Evolutionary conservation across 257 asterid genomes (phyloP).

Genomic region (Forsythia suspensa): DNA sequence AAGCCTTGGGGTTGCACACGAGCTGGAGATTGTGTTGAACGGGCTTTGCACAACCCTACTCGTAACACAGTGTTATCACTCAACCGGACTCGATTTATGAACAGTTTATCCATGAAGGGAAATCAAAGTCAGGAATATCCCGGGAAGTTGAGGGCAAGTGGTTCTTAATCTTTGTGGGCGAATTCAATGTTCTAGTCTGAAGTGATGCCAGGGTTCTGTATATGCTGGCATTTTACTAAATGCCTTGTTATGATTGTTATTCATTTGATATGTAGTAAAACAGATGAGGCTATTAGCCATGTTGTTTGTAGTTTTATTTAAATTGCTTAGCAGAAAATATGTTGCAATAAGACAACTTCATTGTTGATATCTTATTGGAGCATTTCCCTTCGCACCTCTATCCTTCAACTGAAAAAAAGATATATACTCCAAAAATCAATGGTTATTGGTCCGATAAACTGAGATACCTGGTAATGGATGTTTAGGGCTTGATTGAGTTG

Average conservation of each 20-base stretch:
- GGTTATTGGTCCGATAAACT: no score
- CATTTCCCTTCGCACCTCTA: no score
- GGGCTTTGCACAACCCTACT: constrained; percentile 67
- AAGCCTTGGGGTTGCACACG: constrained; percentile 84
- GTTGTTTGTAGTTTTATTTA: constrained; percentile 4
- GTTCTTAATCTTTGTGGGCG: constrained; percentile 41
- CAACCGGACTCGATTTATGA: constrained; percentile 59
- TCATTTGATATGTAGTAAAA: constrained; percentile 5
- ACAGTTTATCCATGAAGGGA: constrained; percentile 63
- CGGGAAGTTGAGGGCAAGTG: constrained; percentile 59
- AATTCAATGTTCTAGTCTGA: constrained; percentile 33
- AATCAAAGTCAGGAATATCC: constrained; percentile 55
- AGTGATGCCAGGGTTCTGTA: constrained; percentile 29
- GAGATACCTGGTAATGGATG: no score
- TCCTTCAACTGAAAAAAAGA: no score
- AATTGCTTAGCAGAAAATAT: no score
- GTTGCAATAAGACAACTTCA: no score
- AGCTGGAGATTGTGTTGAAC: constrained; percentile 92
- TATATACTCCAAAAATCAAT: no score
- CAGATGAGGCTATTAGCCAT: constrained; percentile 13
- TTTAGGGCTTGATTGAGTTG: no score
- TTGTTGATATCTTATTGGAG: no score
- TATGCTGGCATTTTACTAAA: not conserved
- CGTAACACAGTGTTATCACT: constrained; percentile 65
- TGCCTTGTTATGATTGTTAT: constrained; percentile 14